Conservation (phyloP, 2,329 filamentous ascomycete species). For the Tolypocladium amazonense region DNA sequence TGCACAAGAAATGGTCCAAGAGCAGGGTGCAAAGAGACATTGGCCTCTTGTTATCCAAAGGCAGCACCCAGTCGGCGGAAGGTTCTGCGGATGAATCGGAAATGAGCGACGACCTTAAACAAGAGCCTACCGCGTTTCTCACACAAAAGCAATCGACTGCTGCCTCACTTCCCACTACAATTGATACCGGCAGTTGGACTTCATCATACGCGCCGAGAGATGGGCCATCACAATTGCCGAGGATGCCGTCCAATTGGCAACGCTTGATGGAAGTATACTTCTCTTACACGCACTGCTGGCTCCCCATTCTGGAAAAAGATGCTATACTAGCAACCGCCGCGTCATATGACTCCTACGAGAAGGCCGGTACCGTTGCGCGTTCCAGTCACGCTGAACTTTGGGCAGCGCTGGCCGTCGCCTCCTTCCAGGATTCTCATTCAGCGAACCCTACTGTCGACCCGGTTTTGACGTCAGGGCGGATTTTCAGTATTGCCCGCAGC, state of each 20-base stretch:
- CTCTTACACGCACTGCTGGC: constrained; percentile 65
- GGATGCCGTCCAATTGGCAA: constrained; percentile 43
- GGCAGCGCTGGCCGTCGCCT: constrained; percentile 47
- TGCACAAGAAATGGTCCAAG: constrained; percentile 53
- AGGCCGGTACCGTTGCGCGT: constrained; percentile 20
- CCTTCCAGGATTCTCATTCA: constrained; percentile 36
- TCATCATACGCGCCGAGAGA: not conserved
- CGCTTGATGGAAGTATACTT: constrained; percentile 62
- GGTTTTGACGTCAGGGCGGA: constrained; percentile 14
- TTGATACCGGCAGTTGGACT: not conserved
- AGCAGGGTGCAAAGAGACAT: constrained; percentile 53
- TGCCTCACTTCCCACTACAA: not conserved
- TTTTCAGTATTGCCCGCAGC: constrained; percentile 39
- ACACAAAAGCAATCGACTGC: not conserved
- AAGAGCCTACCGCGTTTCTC: not conserved
- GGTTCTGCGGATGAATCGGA: constrained; percentile 23
- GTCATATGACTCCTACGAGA: constrained; percentile 27
- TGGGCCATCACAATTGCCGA: not conserved
- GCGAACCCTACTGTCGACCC: constrained; percentile 1
- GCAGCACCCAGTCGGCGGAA: constrained; percentile 18
- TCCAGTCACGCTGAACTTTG: constrained; percentile 44
- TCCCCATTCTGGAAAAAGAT: constrained; percentile 62
- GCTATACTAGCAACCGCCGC: constrained; percentile 40
- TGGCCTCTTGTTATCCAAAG: constrained; percentile 47
- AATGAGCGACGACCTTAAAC: constrained; percentile 10